Percentiles rank a stretch among this genome's conserved stretches.
Evolutionary conservation across 2,329 filamentous ascomycete species (phyloP).

Genomic region (Cordyceps fumosorosea): DNA sequence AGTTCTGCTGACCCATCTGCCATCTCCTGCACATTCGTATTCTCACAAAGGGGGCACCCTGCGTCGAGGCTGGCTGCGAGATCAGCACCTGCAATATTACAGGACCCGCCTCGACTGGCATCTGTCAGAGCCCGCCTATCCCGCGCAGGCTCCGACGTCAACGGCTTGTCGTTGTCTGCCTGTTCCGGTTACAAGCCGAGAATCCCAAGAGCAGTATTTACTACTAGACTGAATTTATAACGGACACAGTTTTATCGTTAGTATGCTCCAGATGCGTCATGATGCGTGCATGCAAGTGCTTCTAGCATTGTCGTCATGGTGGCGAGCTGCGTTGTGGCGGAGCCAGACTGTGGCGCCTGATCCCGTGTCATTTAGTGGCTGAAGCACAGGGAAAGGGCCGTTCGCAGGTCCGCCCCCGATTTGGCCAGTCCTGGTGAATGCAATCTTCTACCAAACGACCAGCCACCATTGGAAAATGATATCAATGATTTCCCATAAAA

Average conservation of each 20-base stretch:
- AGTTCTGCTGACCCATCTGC: no score
- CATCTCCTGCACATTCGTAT: no score
- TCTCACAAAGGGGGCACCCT: not conserved
- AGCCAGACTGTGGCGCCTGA: not conserved
- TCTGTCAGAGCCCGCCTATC: not conserved
- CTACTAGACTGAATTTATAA: not conserved
- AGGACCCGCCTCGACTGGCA: not conserved
- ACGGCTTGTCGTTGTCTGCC: not conserved
- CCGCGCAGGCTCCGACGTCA: not conserved
- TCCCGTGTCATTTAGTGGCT: slow-evolving; percentile 2
- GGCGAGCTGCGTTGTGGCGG: not conserved
- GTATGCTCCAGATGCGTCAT: not conserved
- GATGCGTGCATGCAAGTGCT: not conserved
- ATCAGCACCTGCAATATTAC: not conserved
- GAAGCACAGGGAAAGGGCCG: not conserved
- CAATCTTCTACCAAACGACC: no score
- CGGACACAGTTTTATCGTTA: not conserved
- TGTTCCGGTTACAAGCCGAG: no score
- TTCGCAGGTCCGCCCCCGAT: not conserved
- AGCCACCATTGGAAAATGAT: no score
- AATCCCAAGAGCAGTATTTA: no score
- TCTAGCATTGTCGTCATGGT: not conserved
- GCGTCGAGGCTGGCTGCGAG: not conserved
- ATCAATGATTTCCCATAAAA: no score
- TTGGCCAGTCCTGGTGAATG: no score